These are phyloP conservation scores for Mycocentrospora acerina DNA, from an alignment of 2,329 filamentous ascomycete genomes.

Conservation along the genomic window DNA sequence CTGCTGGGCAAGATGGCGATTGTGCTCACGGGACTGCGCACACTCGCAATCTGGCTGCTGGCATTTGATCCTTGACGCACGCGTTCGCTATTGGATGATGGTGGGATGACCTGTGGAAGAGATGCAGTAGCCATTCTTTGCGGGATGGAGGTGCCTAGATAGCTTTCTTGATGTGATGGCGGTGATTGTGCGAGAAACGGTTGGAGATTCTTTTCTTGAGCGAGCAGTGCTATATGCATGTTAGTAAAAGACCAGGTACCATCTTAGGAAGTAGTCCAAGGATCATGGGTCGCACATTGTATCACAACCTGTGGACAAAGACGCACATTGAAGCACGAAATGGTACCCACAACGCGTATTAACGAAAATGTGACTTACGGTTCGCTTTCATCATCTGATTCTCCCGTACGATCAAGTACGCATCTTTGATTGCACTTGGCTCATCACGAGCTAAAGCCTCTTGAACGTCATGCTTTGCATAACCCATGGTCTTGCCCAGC, in stretches of 20 bases:
- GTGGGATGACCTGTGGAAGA: slow-evolving; percentile 34
- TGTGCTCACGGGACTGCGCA: slow-evolving; percentile 63
- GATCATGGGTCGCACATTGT: slow-evolving; percentile 11
- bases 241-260: slow-evolving; percentile 22
- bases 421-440: slow-evolving; percentile 97
- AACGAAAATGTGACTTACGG: slow-evolving; percentile 61
- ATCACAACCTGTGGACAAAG: slow-evolving; percentile 11
- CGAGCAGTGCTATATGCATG: slow-evolving; percentile 53
- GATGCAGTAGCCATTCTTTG: slow-evolving; percentile 35
- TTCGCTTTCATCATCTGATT: slow-evolving; percentile 97
- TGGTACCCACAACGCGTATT: neutral
- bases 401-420: slow-evolving; percentile 95
- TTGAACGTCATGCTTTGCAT: slow-evolving; percentile 90
- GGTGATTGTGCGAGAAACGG: slow-evolving; percentile 60
- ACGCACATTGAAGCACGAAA: slow-evolving; percentile 6
- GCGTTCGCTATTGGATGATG: slow-evolving; percentile 40
- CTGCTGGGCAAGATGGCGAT: slow-evolving; percentile 91
- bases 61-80: slow-evolving; percentile 48
- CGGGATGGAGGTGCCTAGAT: slow-evolving; percentile 33
- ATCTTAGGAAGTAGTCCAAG: neutral
- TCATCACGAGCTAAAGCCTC: slow-evolving; percentile 90
- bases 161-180: slow-evolving; percentile 50
- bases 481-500: slow-evolving; percentile 97
- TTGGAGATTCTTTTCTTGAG: slow-evolving; percentile 52
- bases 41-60: slow-evolving; percentile 39